Evolutionary conservation across 2,329 filamentous ascomycete species (phyloP), one percentile per base, ranked within the genome.

Genomic region (Aspergillus sp.): DNA sequence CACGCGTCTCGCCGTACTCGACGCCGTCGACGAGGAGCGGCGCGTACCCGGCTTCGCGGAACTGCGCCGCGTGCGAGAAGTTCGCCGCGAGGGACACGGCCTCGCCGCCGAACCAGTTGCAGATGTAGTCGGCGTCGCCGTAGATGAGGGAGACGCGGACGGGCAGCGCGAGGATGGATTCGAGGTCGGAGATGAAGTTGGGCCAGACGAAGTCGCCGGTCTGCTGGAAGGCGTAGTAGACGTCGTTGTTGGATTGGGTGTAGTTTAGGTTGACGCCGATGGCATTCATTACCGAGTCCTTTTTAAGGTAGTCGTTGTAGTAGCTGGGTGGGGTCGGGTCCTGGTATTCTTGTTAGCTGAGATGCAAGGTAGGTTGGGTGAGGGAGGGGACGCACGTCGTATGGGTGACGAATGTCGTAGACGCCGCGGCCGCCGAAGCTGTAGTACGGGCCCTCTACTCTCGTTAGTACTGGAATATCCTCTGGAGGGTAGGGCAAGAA

Each of bases 141-240:
- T 93, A 89, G 50, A 91, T 80, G 53, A 94, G 73, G 5, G 86
- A 86, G 14, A 94, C 81, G 10, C 83, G 84, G 16, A 90, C 80
- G 13, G 84, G 85, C 2, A 74, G 73, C 2, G 74, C 76, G 49
- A 89, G 74, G 19, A 89, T 79, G 13, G 76, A 72, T 48, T 85
- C 83, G 13, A 89, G 75, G 50, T 82, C 76, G 55, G 78, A 69
- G 33, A 86, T 73, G 61, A 85, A 80, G 57, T 82, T 82, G 14
- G 81, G 80, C 61, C 84, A 86, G 47, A 85, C 80, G 57, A 83
- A 84, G 66, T 89, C 86, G 41, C 79, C 80, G 2, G 76, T 78
- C 53, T 73, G 69, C 49, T 80, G 76, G 71, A 82, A 80, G 36
- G 73, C 75, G 57, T 66, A 76, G 63, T 77, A 72, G 50, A 75